A percentile compares a stretch with the other conserved stretches of the same genome.
These are phyloP conservation scores for Exophiala mesophila DNA, from an alignment of 2,329 filamentous ascomycete genomes.

Conservation along the genomic window DNA sequence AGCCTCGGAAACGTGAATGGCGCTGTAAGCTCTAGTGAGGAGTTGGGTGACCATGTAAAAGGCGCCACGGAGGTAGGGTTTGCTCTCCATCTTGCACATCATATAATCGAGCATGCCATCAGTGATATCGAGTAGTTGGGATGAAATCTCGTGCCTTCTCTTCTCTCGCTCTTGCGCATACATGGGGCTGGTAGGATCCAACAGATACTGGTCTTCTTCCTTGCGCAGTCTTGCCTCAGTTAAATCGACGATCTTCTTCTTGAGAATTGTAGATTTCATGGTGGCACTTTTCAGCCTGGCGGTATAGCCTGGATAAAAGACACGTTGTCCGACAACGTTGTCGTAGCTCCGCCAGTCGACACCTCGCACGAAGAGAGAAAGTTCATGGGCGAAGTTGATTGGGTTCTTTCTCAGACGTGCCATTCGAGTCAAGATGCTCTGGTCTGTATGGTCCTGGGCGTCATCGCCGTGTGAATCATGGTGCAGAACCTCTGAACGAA, in stretches of 20 bases:
- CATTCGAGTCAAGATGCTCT: conserved; percentile 62
- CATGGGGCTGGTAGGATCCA: conserved; percentile 17
- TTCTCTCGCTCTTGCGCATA: conserved; percentile 35
- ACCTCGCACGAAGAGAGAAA: conserved; percentile 87
- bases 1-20: conserved; percentile 90
- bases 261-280: conserved; percentile 69
- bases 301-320: conserved; percentile 88
- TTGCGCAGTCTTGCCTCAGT: conserved; percentile 68
- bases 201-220: conserved; percentile 61
- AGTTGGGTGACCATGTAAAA: conserved; percentile 88
- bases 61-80: conserved; percentile 81
- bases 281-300: conserved; percentile 82
- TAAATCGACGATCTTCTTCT: conserved; percentile 67
- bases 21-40: conserved; percentile 88
- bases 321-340: conserved; percentile 78
- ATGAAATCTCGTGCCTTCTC: conserved; percentile 62
- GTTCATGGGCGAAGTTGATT: conserved; percentile 81
- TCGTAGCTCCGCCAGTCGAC: conserved; percentile 96
- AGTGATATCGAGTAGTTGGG: conserved; percentile 70
- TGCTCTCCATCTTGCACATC: conserved; percentile 99
- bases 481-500: not conserved
- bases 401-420: conserved; percentile 74
- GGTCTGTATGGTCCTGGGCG: conserved; percentile 15
- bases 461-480: not conserved
- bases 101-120: conserved; percentile 86